Base-by-base conservation (phyloP, 2,329 filamentous ascomycete genomes). In the Daldinia sp. region DNA sequence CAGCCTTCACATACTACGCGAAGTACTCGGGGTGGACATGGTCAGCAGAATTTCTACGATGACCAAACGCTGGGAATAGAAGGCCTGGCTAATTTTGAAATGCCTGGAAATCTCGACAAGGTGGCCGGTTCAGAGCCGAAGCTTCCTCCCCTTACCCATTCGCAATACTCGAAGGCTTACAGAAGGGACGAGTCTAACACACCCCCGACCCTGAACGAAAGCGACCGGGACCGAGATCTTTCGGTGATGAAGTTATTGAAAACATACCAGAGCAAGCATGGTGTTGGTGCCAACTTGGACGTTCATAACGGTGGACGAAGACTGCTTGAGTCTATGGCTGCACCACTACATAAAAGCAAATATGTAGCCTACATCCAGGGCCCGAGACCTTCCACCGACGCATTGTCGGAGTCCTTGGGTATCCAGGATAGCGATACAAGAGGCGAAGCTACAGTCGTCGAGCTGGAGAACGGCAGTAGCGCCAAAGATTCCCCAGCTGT, bases 1-100 rank as follows among this genome's bases (percentile, higher is more conserved):
- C 85, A 87, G 63, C 82, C 84, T 10, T 89, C 87, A 8, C 87
- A 90, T 62, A 85, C 85, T 10, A 90, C 87, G 15, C 80, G 87
- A 41, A 89, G 86, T 75, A 88, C 85, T 17, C 82, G 87, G 21
- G 85, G 79, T 13, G 78, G 80, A n/a, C 73, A 73, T 27, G 78
- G 77, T 23, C 77, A 81, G 53, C 81, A 83, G 55, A 87, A 86
- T 70, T 85, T 85, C 63, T 71, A 83, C 32, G 85, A 88, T 64
- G 83, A 86, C 71, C 85, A 82, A 70, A 77, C 86, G 35, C 77
- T 87, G 10, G 87, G 87, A 11, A 80, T 89, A 25, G 87, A 89
- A 71, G 85, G 82, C 19, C 79, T 89, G 43, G 79, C 82, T 61
- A 87, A 85, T 68, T 84, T 88, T 64, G 84, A 87, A 70, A 78